Base-by-base conservation (phyloP, 805 yeast genomes). In the Henningerozyma blattae region DNA sequence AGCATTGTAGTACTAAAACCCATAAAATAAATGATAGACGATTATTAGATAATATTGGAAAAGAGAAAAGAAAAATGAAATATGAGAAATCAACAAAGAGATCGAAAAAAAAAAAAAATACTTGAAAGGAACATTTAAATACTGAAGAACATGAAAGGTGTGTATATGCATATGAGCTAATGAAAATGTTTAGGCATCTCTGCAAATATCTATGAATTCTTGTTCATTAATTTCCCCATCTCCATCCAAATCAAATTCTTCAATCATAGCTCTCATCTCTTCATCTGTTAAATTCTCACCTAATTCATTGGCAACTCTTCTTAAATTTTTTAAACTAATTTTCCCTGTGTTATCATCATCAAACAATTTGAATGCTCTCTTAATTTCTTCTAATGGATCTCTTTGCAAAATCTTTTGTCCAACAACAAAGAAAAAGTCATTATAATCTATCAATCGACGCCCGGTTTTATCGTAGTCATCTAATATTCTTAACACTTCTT, bases 181-280 rank as follows among this genome's bases (percentile, higher is more conserved):
- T n/a, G n/a, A n/a, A n/a, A n/a, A n/a, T n/a, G 24, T 20, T 47
- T 50, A 72, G 42, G 65, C 70, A 47, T 85, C 94, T 15, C 84
- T 75, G 55, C 95, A 85, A 28, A 86, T 84, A 38, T 81, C 81
- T 40, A 85, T 82, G 51, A 87, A 86, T 59, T 87, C 96, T 42
- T 83, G 84, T 50, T 83, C 93, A 50, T 79, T 79, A 44, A 86
- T 87, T 44, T 83, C 95, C 33, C 97, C 97, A 56, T 91, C 97
- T 36, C 84, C 94, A 54, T 91, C 96, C 33, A 87, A 61, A 59
- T 91, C 99, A 52, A 91, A 91, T 56, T 89, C 97, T 41, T 87
- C 95, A 43, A 91, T 91, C 98, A 91, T 91, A 4, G 96, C 96
- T 44, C 82, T 70, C 33, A 91, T 64, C 51, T 91, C 98, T 38